phyloP scores from a whole-genome alignment of 768 basidiomycete genomes.

The Auriscalpium orientale region DNA sequence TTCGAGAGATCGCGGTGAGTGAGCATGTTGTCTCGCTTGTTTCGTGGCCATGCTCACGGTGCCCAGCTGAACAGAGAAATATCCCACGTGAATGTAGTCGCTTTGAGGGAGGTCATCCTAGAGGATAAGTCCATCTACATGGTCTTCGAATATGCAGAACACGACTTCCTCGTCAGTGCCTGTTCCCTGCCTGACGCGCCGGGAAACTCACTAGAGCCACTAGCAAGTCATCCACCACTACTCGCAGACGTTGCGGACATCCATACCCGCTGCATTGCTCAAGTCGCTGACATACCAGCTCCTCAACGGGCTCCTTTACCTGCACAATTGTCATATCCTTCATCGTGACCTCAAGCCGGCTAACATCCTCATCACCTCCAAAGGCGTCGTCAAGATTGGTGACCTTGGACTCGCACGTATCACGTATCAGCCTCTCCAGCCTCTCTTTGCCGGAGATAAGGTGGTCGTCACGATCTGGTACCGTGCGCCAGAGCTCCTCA shows the following conservation, averaged over 20 bases:
- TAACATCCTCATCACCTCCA: slow-evolving; percentile 90
- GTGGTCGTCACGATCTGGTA: slow-evolving; percentile 99
- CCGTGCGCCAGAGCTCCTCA: slow-evolving; percentile 89
- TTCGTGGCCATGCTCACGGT: slow-evolving; percentile 10
- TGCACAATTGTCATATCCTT: slow-evolving; percentile 90
- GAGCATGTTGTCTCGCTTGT: neutral
- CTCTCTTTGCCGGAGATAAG: slow-evolving; percentile 89
- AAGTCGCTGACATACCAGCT: slow-evolving; percentile 94
- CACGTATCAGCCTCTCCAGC: slow-evolving; percentile 85
- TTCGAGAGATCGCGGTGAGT: slow-evolving; percentile 90
- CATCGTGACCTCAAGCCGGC: slow-evolving; percentile 98
- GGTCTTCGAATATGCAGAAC: slow-evolving; percentile 99
- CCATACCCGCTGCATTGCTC: slow-evolving; percentile 71
- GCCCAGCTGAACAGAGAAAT: slow-evolving; percentile 81
- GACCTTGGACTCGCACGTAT: slow-evolving; percentile 92
- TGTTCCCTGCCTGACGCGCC: neutral
- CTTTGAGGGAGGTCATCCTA: slow-evolving; percentile 88
- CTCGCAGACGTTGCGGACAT: slow-evolving; percentile 76
- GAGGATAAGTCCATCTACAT: slow-evolving; percentile 99
- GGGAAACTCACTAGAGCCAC: neutral
- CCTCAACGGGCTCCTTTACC: slow-evolving; percentile 87
- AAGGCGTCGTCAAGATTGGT: slow-evolving; percentile 94
- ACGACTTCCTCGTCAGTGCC: slow-evolving; percentile 83
- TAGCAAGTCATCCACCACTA: slow-evolving; percentile 99
- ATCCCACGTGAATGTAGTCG: slow-evolving; percentile 83